These are phyloP conservation scores for Cicer yamashitae DNA, from an alignment of 306 rosid genomes.

Conservation along the genomic window DNA sequence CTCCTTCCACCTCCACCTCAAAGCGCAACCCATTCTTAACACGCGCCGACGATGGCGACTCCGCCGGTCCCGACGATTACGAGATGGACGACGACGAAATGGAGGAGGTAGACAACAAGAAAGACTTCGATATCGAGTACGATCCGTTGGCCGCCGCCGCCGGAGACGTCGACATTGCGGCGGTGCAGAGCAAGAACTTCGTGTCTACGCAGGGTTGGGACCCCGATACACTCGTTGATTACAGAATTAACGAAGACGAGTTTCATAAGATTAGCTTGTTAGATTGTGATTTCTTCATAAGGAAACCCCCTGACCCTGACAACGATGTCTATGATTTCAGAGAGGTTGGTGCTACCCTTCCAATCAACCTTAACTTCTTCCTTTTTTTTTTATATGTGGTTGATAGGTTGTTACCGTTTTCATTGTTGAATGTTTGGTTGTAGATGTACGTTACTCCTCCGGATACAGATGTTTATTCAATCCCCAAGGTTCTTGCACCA, in stretches of 20 bases:
- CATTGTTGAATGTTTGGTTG: slow-evolving; percentile 4
- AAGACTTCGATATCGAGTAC: slow-evolving; percentile 94
- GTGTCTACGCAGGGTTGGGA: slow-evolving; percentile 83
- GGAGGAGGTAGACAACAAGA: slow-evolving; percentile 87
- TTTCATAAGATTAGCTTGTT: slow-evolving; percentile 82
- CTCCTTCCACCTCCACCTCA: neutral
- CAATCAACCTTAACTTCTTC: neutral
- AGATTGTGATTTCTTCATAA: slow-evolving; percentile 85
- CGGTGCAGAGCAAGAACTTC: slow-evolving; percentile 71
- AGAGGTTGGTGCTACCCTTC: slow-evolving; percentile 58
- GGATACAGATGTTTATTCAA: slow-evolving; percentile 87
- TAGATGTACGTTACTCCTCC: slow-evolving; percentile 99
- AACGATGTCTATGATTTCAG: slow-evolving; percentile 87
- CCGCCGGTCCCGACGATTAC: slow-evolving; percentile 72
- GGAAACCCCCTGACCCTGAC: slow-evolving; percentile 91
- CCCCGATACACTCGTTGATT: slow-evolving; percentile 79
- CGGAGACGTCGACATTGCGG: slow-evolving; percentile 61
- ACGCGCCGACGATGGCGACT: slow-evolving; percentile 71
- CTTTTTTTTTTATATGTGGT: neutral
- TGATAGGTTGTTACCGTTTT: neutral
- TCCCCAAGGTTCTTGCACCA: slow-evolving; percentile 92
- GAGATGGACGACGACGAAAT: slow-evolving; percentile 87
- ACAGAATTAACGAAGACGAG: slow-evolving; percentile 86
- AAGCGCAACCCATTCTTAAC: slow-evolving; percentile 57
- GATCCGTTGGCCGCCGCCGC: slow-evolving; percentile 50